These are phyloP conservation scores for Sphagnurus paluster DNA, from an alignment of 1,284 basidiomycete genomes.

Conservation along the genomic window DNA sequence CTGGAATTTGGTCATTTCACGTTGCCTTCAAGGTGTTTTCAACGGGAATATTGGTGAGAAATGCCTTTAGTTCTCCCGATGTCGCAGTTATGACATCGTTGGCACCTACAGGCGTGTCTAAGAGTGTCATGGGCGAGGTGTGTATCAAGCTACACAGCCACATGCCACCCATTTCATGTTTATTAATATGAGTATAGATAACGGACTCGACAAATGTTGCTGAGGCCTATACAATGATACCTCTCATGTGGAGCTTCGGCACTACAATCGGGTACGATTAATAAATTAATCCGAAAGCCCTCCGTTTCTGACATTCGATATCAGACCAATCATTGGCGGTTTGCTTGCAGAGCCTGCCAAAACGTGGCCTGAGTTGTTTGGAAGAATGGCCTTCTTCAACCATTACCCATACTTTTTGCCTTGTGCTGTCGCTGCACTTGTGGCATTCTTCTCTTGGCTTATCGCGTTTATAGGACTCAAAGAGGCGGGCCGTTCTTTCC, in stretches of 20 bases:
- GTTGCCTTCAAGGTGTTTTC: slow-evolving; percentile 30
- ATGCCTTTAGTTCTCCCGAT: background rate
- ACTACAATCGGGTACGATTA: slow-evolving; percentile 39
- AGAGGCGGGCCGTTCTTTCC: slow-evolving; percentile 31
- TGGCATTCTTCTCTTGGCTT: slow-evolving; percentile 25
- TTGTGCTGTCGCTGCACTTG: slow-evolving; percentile 43
- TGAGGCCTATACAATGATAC: slow-evolving; percentile 45
- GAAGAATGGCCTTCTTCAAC: slow-evolving; percentile 39
- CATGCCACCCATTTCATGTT: background rate
- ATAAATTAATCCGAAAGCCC: no score
- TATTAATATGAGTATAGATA: slow-evolving; percentile 11
- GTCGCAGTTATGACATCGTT: background rate
- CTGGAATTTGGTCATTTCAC: slow-evolving; percentile 17
- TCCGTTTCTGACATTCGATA: background rate
- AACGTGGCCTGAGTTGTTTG: slow-evolving; percentile 45
- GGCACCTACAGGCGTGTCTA: slow-evolving; percentile 32
- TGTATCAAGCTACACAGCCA: background rate
- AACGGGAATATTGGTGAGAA: slow-evolving; percentile 30
- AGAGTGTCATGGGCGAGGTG: slow-evolving; percentile 45
- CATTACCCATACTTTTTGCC: slow-evolving; percentile 56
- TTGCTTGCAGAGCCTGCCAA: slow-evolving; percentile 44
- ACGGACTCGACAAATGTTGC: slow-evolving; percentile 50
- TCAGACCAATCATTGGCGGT: slow-evolving; percentile 48
- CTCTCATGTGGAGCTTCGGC: slow-evolving; percentile 47
- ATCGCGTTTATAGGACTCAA: slow-evolving; percentile 30